Evolutionary conservation across 2,329 filamentous ascomycete genomes (phyloP), one percentile per base, ranked within the genome.

Genomic region (Verticillium tricorpus): DNA sequence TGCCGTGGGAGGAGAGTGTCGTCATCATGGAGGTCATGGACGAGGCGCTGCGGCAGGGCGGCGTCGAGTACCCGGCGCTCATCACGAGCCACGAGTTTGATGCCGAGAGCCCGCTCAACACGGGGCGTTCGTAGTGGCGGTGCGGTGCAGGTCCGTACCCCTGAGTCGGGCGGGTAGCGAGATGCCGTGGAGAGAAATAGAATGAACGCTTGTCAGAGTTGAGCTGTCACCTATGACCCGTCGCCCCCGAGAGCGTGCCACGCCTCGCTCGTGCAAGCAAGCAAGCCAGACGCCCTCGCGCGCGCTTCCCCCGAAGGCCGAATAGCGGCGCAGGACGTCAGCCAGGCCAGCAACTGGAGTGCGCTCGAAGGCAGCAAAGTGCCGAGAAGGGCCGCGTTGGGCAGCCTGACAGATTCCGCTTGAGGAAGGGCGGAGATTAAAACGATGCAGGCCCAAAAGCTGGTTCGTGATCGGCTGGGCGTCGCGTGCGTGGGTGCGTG

Each of bases 11-110:
- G 56, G 93, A 97, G 82, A 94, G 89, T 70, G 80, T 96, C 60
- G 82, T 88, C 57, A 92, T 97, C 65, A 96, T 97, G 92, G 89
- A 93, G 72, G 78, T 80, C 58, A 86, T 86, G 84, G 84, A 86
- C 57, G 75, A 79, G 68, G 80, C 78, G 28, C 74, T 86, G 67
- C 76, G 73, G 69, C 82, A 86, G 70, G 84, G 83, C 28, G 80
- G 75, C 14, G 75, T 87, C 57, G 65, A 71, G 65, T 86, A 86
- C 68, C 83, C 84, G 1, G 81, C 83, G 17, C 69, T 83, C 62
- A 86, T 86, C 71, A 80, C 83, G 14, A 84, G 78, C 12, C 81
- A 84, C 66, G 79, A 85, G 25, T 89, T 78, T 71, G 85, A 88
- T 69, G 71, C 80, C 60, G 78, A 85, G 71, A 86, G 85, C 72